These are phyloP conservation scores for Ogataea nitratoaversa DNA, from an alignment of 805 yeast species.

Conservation along the genomic window DNA sequence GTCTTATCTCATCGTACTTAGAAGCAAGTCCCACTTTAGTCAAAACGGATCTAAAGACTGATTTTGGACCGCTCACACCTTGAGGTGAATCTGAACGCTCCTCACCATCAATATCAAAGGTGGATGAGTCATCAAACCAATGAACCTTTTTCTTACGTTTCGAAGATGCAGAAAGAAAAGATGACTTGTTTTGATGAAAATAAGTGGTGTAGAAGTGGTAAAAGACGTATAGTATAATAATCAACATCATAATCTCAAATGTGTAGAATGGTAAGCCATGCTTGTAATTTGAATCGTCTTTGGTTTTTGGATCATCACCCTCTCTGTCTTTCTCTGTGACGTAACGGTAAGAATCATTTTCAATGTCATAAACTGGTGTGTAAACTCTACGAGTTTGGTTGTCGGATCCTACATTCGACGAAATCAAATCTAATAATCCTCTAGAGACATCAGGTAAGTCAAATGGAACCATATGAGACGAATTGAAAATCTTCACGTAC, in stretches of 20 bases:
- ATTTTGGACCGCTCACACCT: not conserved
- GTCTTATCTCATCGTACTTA: slow-evolving; percentile 29
- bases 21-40: slow-evolving; percentile 35
- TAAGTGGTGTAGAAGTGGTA: slow-evolving; percentile 23
- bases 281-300: not conserved
- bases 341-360: slow-evolving; percentile 3
- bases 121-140: slow-evolving; percentile 27
- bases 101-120: slow-evolving; percentile 5
- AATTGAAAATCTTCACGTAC: slow-evolving; percentile 63
- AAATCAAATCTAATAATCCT: slow-evolving; percentile 58
- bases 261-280: slow-evolving; percentile 19
- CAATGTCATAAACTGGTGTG: slow-evolving; percentile 28
- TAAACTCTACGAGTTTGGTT: slow-evolving; percentile 16
- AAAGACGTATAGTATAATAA: slow-evolving; percentile 18
- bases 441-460: slow-evolving; percentile 69
- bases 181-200: slow-evolving; percentile 16
- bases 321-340: slow-evolving; percentile 5
- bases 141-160: slow-evolving; percentile 32
- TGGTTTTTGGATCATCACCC: not conserved
- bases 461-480: slow-evolving; percentile 93
- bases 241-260: slow-evolving; percentile 21
- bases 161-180: slow-evolving; percentile 20
- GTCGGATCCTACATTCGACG: slow-evolving; percentile 28
- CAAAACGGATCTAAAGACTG: slow-evolving; percentile 19
- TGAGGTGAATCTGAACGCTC: slow-evolving; percentile 1